Base-by-base conservation (phyloP, 1,139 yeast species). In the Sugiyamaella xylanicola region DNA sequence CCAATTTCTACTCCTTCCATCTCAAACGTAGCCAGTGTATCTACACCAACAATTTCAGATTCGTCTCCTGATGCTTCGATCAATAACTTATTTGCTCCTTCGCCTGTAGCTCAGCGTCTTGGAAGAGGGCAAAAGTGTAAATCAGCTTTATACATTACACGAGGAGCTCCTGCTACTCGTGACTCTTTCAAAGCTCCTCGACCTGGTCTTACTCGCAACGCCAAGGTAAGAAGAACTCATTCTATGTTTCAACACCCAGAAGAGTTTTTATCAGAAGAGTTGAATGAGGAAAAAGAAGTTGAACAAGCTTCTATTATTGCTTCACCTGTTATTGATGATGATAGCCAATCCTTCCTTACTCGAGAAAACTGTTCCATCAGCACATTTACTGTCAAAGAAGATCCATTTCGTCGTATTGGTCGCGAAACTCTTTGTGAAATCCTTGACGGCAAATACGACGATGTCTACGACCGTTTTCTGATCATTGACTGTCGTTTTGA, bases 401-500 rank as follows among this genome's bases (percentile, higher is more conserved):
- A 89, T 68, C 77, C 83, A 29, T 80, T 91, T 59, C 93, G 93
- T 20, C 78, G 97, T 54, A 89, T 93, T 56, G 79, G 79, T 53
- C 85, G 83, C 29, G 78, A 77, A 41, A 86, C 91, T 44, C 73
- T 93, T 67, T 78, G 81, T 61, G 78, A 78, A 44, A 80, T 92
- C 42, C 70, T 91, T 40, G 81, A 79, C 58, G 87, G 91, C 44
- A 69, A 76, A 15, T 81, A 79, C 68, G 63, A 70, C 16, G 73
- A 78, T 32, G 75, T 75, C 50, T 92, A 86, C 68, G 85, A 85
- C 61, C 82, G 84, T 40, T 76, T 81, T 51, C 65, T 82, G 5
- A 74, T 93, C 36, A 77, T 95, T 13, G 99, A 93, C 72, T 91
- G 98, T 69, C 81, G 99, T 51, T 93, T 93, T 67, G 90, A 86